Conservation (phyloP, 176 grass and related monocot species). For the Cenchrus purpureus region DNA sequence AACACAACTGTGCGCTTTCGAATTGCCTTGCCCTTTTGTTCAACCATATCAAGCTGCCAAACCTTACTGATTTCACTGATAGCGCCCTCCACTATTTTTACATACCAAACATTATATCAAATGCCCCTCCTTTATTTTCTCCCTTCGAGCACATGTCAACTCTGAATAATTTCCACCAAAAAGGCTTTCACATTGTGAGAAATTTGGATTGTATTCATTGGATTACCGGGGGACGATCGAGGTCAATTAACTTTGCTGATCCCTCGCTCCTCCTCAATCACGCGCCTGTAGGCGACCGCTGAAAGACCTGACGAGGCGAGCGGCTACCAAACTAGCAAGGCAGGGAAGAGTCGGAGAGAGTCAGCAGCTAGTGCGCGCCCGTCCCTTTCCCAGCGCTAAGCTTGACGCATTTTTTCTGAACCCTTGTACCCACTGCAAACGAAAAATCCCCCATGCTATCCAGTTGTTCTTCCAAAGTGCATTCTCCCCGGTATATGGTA, state of each 20-base stretch:
- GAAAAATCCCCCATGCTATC: background rate
- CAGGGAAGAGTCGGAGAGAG: background rate
- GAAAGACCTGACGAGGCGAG: conserved; percentile 42
- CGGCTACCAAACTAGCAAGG: conserved; percentile 36
- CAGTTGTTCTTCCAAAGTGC: conserved; percentile 39
- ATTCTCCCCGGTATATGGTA: conserved; percentile 47
- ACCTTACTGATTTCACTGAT: conserved; percentile 56
- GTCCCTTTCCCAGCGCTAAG: conserved; percentile 45
- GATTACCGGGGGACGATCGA: background rate
- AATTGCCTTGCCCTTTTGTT: conserved; percentile 12
- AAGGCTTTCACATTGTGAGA: conserved; percentile 42
- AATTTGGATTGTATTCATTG: conserved; percentile 3
- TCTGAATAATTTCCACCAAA: conserved; percentile 33
- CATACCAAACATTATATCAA: conserved; percentile 41
- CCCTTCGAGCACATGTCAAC: conserved; percentile 39
- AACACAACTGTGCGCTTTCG: conserved; percentile 12
- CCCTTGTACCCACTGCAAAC: conserved; percentile 48
- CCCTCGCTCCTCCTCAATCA: conserved; percentile 15
- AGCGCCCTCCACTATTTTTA: conserved; percentile 55
- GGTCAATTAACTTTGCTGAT: conserved; percentile 21
- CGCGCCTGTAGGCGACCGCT: conserved; percentile 37
- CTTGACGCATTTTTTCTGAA: conserved; percentile 34
- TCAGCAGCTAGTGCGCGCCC: conserved; percentile 25
- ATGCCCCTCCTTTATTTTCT: conserved; percentile 23
- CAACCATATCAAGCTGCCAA: conserved; percentile 75